Conservation (phyloP, 1,284 basidiomycete genomes). For the Ceratobasidium sp. region DNA sequence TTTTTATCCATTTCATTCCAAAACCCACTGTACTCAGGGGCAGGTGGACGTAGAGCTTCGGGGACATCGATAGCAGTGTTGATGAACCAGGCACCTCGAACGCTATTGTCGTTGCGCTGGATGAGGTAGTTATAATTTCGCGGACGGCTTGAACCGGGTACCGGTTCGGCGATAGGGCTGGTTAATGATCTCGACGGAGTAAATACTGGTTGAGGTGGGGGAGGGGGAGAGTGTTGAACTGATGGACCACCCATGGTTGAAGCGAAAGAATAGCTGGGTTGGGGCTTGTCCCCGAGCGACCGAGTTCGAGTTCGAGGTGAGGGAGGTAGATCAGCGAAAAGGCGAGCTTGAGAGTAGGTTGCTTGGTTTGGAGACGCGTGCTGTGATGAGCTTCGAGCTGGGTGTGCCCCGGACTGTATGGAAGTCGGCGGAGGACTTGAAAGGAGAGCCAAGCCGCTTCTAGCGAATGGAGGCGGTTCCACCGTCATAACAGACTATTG, state of each 20-base stretch:
- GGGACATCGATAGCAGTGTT: not conserved
- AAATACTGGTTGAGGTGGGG: not conserved
- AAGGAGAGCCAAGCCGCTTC: not conserved
- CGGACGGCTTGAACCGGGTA: not conserved
- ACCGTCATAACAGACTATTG: constrained; percentile 15
- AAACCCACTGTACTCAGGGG: not conserved
- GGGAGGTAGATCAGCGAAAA: not conserved
- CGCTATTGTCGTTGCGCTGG: not conserved
- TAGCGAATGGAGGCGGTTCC: constrained; percentile 26
- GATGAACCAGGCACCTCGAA: not conserved
- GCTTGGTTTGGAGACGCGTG: not conserved
- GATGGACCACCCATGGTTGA: not conserved
- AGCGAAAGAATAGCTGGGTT: no score
- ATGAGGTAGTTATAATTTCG: not conserved
- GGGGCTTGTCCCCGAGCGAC: not conserved
- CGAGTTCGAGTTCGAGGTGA: not conserved
- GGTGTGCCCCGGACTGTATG: no score
- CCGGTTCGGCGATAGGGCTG: not conserved
- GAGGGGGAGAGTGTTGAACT: not conserved
- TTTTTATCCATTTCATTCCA: constrained; percentile 28
- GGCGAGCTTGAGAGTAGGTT: not conserved
- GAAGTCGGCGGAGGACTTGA: not conserved
- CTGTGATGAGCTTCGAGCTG: not conserved
- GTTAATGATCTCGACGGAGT: not conserved
- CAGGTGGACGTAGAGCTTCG: not conserved